Base-by-base conservation (phyloP, 306 rosid species). In the Cicer cuneatum region DNA sequence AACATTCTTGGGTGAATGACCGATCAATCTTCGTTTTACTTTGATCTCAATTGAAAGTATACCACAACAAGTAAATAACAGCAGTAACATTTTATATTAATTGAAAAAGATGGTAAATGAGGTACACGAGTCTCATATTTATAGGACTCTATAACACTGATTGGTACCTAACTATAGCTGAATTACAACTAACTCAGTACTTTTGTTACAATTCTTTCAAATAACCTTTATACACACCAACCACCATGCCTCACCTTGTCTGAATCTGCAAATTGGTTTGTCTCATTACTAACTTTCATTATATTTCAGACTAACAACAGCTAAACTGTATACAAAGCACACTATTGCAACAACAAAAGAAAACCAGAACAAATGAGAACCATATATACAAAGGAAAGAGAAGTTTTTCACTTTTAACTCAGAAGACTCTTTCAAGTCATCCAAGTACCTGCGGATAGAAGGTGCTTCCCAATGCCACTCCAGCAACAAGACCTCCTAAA, bases 401-500 rank as follows among this genome's bases (percentile, higher is more conserved):
- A 56, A 4, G n/a, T 6, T 10, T 38, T 10, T 12, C 47, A 3
- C 11, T 77, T 39, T 12, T 7, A 2, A 41, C 57, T 40, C 35
- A 35, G 14, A 19, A 19, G 1, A 60, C 5, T 47, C 48, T 78
- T 60, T 63, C 24, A 52, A 69, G 39, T 46, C 48, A 10, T 45
- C 3, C 10, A 12, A 29, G 0, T 52, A 35, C 33, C 1, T 61
- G 68, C 1, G 19, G 41, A 42, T 3, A 7, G 37, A 8, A 69
- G 42, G 72, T 33, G 21, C 12, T 56, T 39, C 82, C 82, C 21
- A 66, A 15, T 2, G 62, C 66, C 12, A 72, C 1, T 29, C 82
- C 72, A 0, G 38, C 69, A 33, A 77, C 14, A 66, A 72, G 67
- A 11, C 79, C 85, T 12, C 85, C 71, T 4, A 14, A 71, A 49